Base-by-base conservation (phyloP, 2,329 filamentous ascomycete genomes). In the Colletotrichum sp. region DNA sequence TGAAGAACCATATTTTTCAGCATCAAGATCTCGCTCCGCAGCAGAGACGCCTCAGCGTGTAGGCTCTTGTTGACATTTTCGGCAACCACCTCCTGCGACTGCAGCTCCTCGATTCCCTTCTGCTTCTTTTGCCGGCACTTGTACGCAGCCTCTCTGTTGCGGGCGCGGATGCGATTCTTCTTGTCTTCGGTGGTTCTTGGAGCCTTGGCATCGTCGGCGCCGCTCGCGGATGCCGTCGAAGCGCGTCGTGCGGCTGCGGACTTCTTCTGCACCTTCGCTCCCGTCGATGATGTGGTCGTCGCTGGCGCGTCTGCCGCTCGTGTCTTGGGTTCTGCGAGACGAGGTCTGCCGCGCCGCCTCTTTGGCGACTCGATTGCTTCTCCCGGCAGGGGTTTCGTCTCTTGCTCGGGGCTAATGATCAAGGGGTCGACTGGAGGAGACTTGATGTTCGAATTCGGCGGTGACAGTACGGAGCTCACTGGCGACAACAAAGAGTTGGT, bases 61-160 rank as follows among this genome's bases (percentile, higher is more conserved):
- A 77, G 65, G n/a, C n/a, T 66, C 58, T 65, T 55, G 75, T 77
- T 70, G 10, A 77, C 55, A n/a, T 55, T 36, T 7, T 71, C 76
- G 5, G 43, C 85, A n/a, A 76, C 62, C 1, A 61, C 65, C 36
- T 77, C 76, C n/a, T 77, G 75, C 4, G 68, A 72, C 24, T 77
- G 76, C 55, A 77, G 68, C 61, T 72, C 71, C 8, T 66, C 61
- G 55, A 77, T 75, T 5, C 76, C 68, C 68, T 76, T 74, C 28
- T 77, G 76, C 65, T 77, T 77, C 34, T 76, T 76, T 13, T 75
- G 30, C 6, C 76, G 67, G 61, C 76, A 77, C 65, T 77, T 77
- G n/a, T 77, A 71, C 34, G 76, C 76, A 2, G 76, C 76, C 75
- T 77, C 75, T 18, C 76, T 65, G 26, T 77, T 77, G 8, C 76